Base-by-base conservation (phyloP, 176 grass and related monocot genomes). In the Alopecurus myosuroides region DNA sequence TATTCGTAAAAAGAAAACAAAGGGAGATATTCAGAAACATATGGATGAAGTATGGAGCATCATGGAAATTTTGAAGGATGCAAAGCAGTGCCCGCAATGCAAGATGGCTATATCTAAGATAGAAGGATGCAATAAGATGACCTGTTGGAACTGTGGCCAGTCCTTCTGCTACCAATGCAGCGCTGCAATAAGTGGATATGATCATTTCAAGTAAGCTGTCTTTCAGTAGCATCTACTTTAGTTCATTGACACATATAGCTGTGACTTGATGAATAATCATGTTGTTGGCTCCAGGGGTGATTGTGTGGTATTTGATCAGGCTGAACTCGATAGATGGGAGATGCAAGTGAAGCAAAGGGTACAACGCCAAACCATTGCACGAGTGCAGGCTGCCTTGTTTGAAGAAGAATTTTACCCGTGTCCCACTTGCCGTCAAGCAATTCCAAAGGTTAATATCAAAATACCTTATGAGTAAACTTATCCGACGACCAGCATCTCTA, bases 121-220 rank as follows among this genome's bases (percentile, higher is more conserved):
- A 46, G 90, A 90, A 84, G 94, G 94, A 79, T 96, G 94, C 86
- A 96, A 96, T 73, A 96, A 93, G 78, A 96, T 96, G 88, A 36
- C 77, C 1, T 96, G 94, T 52, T 3, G 28, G n/a, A 93, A 96
- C 40, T 96, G 94, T 41, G 52, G 82, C 11, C 57, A 85, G 60
- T 85, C 37, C 53, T 96, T 96, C 63, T 96, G 94, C 88, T 96
- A 96, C 74, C 86, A 85, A 69, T 96, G 94, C 79, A 96, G 93
- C 77, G 68, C 51, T 50, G 81, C 80, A 20, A 96, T 96, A 84
- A 83, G 72, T 71, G 94, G 91, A 58, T 96, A 93, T 82, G 94
- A 96, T 2, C 94, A 96, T 96, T 93, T 96, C 84, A 89, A 60
- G 94, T 89, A 48, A 28, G 69, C 85, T 80, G 14, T 34, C 31